These are phyloP conservation scores for Pisolithus marmoratus DNA, from an alignment of 768 basidiomycete genomes.

Conservation along the genomic window DNA sequence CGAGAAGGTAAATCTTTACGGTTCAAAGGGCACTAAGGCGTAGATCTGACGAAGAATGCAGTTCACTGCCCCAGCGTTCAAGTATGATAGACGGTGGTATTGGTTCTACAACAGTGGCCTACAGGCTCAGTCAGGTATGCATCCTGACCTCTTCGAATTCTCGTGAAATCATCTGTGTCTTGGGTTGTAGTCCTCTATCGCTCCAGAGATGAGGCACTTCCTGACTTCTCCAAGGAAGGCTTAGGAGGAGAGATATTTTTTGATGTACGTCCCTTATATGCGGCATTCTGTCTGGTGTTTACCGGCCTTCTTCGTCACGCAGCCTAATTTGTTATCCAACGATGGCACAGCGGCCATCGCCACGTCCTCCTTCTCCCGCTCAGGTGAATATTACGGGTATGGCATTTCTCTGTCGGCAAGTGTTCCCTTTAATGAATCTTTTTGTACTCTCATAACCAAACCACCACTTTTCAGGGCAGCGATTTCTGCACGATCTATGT, in stretches of 20 bases:
- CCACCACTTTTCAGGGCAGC: slow-evolving; percentile 47
- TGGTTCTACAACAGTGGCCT: slow-evolving; percentile 78
- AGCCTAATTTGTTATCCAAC: slow-evolving; percentile 66
- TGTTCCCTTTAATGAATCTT: slow-evolving; percentile 2
- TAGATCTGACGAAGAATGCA: slow-evolving; percentile 19
- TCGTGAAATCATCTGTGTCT: not conserved
- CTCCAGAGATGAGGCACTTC: slow-evolving; percentile 47
- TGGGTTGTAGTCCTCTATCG: slow-evolving; percentile 50
- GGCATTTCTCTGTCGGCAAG: slow-evolving; percentile 67
- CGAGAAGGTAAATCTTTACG: slow-evolving; percentile 32
- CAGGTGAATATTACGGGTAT: slow-evolving; percentile 71
- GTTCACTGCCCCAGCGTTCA: slow-evolving; percentile 59
- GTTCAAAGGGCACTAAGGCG: not conserved
- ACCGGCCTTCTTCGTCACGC: not conserved
- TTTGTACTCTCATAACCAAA: slow-evolving; percentile 1
- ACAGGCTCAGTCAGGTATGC: slow-evolving; percentile 52
- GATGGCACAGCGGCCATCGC: slow-evolving; percentile 70
- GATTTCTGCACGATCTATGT: slow-evolving; percentile 68
- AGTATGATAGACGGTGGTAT: slow-evolving; percentile 71
- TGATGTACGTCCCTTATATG: slow-evolving; percentile 42
- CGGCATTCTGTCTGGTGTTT: not conserved
- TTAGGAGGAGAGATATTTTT: slow-evolving; percentile 69
- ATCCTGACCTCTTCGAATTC: not conserved
- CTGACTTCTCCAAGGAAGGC: slow-evolving; percentile 44
- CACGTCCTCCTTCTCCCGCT: slow-evolving; percentile 53